Evolutionary conservation across 169 alveolate genomes (phyloP), one percentile per base, ranked within the genome.

Genomic region (Cryptosporidium canis): DNA sequence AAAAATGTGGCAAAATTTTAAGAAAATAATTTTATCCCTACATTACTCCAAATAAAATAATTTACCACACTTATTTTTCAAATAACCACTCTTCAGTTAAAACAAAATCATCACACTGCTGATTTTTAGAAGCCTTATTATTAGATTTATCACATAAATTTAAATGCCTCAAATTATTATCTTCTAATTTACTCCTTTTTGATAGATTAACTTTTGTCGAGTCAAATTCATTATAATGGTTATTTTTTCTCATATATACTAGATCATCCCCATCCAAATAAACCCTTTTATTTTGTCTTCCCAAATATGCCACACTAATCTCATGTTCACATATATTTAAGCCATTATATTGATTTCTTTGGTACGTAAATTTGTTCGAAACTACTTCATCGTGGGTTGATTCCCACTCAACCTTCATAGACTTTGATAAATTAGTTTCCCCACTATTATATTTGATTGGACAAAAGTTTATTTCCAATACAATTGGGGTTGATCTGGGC

Each of bases 401-500:
- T 55, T 37, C 72, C 44, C 55, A 58, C 11, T 77, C 87, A 5
- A 58, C 87, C 7, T 29, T 35, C 65, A 77, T 58, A 14, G 64
- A 58, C 27, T 31, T 39, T 1, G 55, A 61, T 18, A 7, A 9
- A 12, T 14, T 31, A 18, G 37, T 70, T 41, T 51, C 33, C 16
- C 43, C 53, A 21, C 43, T 31, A 35, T 7, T 41, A 0, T 27
- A 1, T 24, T 41, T 27, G 7, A n/a, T n/a, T n/a, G 27, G 16
- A 9, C 41, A 24, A 16, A 77, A 55, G 33, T 77, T 63, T 24
- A 77, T 56, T 39, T 77, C 87, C n/a, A 77, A 27, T 44, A 58
- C 37, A 24, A 77, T 58, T 77, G 87, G 87, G 39, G 87, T 77
- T 18, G 87, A 77, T 12, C 87, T 77, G 14, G 87, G 72, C 1